Base-by-base conservation (phyloP, 768 basidiomycete species). In the Punctularia strigosozonata region DNA sequence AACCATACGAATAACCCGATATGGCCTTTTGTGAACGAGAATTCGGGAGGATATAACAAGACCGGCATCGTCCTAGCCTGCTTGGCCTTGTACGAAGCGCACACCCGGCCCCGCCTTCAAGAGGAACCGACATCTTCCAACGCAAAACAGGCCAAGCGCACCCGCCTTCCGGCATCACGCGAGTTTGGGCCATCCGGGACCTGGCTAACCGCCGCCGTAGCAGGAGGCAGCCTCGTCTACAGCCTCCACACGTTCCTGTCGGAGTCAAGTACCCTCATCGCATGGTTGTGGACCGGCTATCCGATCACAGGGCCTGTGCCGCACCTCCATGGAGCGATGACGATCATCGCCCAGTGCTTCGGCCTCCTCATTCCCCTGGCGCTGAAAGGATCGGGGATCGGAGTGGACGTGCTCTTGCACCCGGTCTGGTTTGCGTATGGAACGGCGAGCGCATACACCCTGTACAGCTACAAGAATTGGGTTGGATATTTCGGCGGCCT, bases 211-310 rank as follows among this genome's bases (percentile, higher is more conserved):
- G 46, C 59, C 2, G 71, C 79, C 0, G 45, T 83, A 10, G 70
- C 80, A 1, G 61, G 86, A 6, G 84, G 82, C 2, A 69, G 73
- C 23, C 59, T 84, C 21, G 53, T 90, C 7, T 89, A 83, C 60
- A 70, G 72, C 10, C 51, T 88, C 0, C 82, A 89, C 48, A 77
- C 73, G 33, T 65, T 87, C 31, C 60, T 88, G 37, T 69, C 77
- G 3, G 88, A 92, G 41, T 62, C 81, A 2, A 80, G 77, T 46
- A 85, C 86, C 0, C 68, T 89, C 32, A 68, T 90, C 42, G 75
- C 84, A 15, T 89, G 85, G 82, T 80, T 83, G 2, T 92, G 88
- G 88, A 82, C 85, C 0, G 88, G 88, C n/a, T 91, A 80, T 46
- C 70, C 75, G 17, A 62, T 79, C 24, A 69, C 61, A 36, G 88